Base-by-base conservation (phyloP, 2,329 filamentous ascomycete species). In the Colletotrichum eleusines region DNA sequence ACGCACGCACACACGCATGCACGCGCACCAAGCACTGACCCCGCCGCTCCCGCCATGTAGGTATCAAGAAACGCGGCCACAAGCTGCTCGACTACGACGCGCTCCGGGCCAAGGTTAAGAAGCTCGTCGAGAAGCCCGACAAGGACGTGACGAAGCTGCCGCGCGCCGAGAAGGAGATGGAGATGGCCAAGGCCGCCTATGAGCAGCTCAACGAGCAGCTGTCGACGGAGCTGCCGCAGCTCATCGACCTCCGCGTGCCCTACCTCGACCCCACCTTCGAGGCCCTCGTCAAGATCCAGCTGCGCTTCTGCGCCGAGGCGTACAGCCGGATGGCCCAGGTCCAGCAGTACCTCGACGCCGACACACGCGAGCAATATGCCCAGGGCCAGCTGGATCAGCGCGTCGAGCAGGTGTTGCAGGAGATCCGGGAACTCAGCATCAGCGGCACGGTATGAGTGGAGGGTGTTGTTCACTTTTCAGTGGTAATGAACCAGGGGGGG, bases 291-390 rank as follows among this genome's bases (percentile, higher is more conserved):
- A 99, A 99, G 87, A 99, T 99, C 75, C 96, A 99, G 84, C 82
- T 99, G 77, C 89, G 96, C 46, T 99, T 99, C 85, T 99, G 97
- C 78, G 96, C 97, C 9, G 96, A 99, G 84, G 96, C 96, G 1
- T 99, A 99, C 82, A 95, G 91, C 73, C 88, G 96, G 58, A 99
- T 99, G 96, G 96, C 97, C 33, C 97, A 99, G 84, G 97, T 99
- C 68, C 96, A 99, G 84, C 96, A 99, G 84, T 98, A 98, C 80
- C 87, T 99, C 40, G 96, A 98, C 79, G 92, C 95, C 38, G 94
- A 97, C 78, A 98, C 95, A 63, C 89, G 96, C 81, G 96, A 99
- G 74, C 93, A 98, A 82, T 99, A 99, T 81, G 96, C 96, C 1
- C 91, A 94, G 76, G 96, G 96, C 33, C 93, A 98, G 74, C 84